These are phyloP conservation scores for Bipolaris sorokiniana DNA, from an alignment of 2,329 filamentous ascomycete species.

Conservation along the genomic window DNA sequence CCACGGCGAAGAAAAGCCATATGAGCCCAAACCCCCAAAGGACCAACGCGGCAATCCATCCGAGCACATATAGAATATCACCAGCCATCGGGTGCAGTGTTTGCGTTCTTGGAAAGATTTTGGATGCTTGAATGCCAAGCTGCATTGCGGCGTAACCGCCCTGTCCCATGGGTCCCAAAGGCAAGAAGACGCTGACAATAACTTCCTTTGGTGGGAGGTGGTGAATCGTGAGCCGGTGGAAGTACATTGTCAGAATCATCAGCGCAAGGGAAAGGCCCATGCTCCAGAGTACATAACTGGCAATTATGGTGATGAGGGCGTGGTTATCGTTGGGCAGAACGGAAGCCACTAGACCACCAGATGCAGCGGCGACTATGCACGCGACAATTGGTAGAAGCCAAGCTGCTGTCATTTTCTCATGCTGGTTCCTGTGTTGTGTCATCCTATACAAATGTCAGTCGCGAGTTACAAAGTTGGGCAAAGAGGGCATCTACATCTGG, in stretches of 20 bases:
- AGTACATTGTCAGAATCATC: slow-evolving; percentile 69
- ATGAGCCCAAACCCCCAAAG: slow-evolving; percentile 63
- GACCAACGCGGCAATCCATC: slow-evolving; percentile 58
- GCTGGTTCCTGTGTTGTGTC: slow-evolving; percentile 34
- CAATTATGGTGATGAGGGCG: slow-evolving; percentile 65
- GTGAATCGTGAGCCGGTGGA: slow-evolving; percentile 70
- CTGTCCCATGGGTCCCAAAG: slow-evolving; percentile 70
- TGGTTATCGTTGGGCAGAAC: slow-evolving; percentile 61
- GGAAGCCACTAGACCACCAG: slow-evolving; percentile 66
- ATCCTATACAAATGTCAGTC: slow-evolving; percentile 24
- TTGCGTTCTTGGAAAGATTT: slow-evolving; percentile 49
- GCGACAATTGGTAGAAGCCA: slow-evolving; percentile 71
- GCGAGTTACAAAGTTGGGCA: too few relatives aligned
- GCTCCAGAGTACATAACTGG: slow-evolving; percentile 71
- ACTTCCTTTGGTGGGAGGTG: slow-evolving; percentile 69
- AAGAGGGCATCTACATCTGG: slow-evolving; percentile 26
- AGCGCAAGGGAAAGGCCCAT: slow-evolving; percentile 66
- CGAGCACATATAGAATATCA: slow-evolving; percentile 63
- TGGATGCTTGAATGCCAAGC: slow-evolving; percentile 54
- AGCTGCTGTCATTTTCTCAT: slow-evolving; percentile 64
- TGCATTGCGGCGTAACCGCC: slow-evolving; percentile 66
- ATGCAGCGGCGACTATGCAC: slow-evolving; percentile 67
- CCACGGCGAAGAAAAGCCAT: slow-evolving; percentile 61
- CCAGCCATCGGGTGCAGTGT: slow-evolving; percentile 53
- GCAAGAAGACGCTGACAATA: slow-evolving; percentile 71